Conservation (phyloP, 768 basidiomycete genomes). For the Naganishia kalamii region DNA sequence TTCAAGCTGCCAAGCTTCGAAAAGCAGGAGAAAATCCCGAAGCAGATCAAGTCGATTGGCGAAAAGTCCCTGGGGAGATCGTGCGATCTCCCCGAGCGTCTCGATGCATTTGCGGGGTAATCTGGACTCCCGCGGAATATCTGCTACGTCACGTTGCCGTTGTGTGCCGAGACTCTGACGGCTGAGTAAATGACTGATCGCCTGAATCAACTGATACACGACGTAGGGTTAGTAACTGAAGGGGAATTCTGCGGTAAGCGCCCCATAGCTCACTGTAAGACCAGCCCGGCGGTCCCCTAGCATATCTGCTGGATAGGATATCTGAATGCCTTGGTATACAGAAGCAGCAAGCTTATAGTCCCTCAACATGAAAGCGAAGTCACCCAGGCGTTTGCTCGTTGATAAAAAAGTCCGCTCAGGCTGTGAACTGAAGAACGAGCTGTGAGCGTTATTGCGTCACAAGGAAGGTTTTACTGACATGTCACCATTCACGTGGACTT, state of each 20-base stretch:
- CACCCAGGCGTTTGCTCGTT: constrained; percentile 68
- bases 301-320: constrained; percentile 55
- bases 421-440: constrained; percentile 26
- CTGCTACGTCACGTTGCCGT: too few species aligned
- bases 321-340: constrained; percentile 80
- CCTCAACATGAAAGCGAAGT: constrained; percentile 86
- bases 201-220: too few species aligned
- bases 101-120: too few species aligned
- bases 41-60: too few species aligned
- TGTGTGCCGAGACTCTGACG: too few species aligned
- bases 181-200: too few species aligned
- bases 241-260: not conserved
- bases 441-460: not conserved
- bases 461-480: constrained; percentile 36
- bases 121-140: too few species aligned
- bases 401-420: constrained; percentile 43
- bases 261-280: constrained; percentile 67
- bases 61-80: too few species aligned
- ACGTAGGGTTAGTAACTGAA: too few species aligned
- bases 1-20: constrained; percentile 42
- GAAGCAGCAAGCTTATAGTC: constrained; percentile 76
- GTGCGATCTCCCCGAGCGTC: too few species aligned
- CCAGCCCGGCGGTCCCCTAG: constrained; percentile 50
- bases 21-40: constrained; percentile 44
- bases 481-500: constrained; percentile 46